Base-by-base conservation (phyloP, 1,139 yeast species). In the Suhomyces kunorum region DNA sequence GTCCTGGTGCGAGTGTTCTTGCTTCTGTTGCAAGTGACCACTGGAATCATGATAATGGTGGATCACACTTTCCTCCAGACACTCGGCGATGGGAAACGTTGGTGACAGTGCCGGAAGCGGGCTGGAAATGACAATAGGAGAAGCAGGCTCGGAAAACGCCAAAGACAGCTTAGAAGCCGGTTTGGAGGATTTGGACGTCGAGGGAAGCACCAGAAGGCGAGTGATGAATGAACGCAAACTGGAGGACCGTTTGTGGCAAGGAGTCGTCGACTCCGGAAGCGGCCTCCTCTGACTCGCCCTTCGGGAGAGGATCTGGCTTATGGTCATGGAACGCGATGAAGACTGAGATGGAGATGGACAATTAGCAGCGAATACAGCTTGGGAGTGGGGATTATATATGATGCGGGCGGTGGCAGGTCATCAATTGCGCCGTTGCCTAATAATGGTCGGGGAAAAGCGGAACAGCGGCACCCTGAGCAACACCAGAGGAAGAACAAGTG, bases 231-330 rank as follows among this genome's bases (percentile, higher is more conserved):
- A 28, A 18, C n/a, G 12, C 6, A n/a, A 6, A 17, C 12, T 25
- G 8, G 20, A 9, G n/a, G 20, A 3, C 6, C 15, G 18, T 4
- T 23, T 13, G 14, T 8, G 9, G 8, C 11, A 15, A 7, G 25
- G 12, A 19, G 32, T 24, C 4, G 24, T 11, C n/a, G 24, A 20
- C 24, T 20, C n/a, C n/a, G n/a, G n/a, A 15, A 15, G 32, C 32
- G 16, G 14, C 8, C 14, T 6, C 5, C 9, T 18, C 19, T 29
- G 32, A 20, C 39, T 40, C 16, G 39, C 14, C 28, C 30, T 37
- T 31, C 38, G 27, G 9, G 36, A 20, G 13, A 36, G 38, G 23
- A 40, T 37, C 8, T 36, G 40, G 17, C 38, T 34, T 7, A 40
- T 26, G 8, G 33, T 31, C 44, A 40, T 40, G n/a, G 20, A 17